Evolutionary conservation across 2,329 filamentous ascomycete genomes (phyloP).

Genomic region (Botrytis deweyae): DNA sequence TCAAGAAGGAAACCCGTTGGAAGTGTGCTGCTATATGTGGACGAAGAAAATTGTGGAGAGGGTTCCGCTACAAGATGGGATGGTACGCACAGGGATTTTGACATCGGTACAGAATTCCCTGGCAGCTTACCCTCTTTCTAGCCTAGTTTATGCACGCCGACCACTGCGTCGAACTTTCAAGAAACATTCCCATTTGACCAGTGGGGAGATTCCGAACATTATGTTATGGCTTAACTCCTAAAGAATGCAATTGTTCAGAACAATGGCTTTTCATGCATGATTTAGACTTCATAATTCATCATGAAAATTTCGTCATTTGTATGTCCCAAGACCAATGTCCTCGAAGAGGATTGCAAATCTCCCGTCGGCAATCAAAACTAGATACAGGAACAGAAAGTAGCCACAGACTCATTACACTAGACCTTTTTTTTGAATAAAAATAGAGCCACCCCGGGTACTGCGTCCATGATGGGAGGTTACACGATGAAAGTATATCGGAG

Average conservation of each 20-base stretch:
- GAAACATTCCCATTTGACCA: not conserved
- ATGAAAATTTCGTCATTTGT: not conserved
- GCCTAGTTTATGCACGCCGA: not conserved
- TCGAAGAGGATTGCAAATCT: too few species aligned
- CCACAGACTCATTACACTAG: not conserved
- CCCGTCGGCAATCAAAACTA: not conserved
- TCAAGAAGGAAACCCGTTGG: not conserved
- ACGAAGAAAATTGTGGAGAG: not conserved
- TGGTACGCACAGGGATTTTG: not conserved
- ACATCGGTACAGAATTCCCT: not conserved
- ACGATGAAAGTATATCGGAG: not conserved
- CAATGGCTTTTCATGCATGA: not conserved
- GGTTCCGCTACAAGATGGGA: not conserved
- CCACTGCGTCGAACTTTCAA: not conserved
- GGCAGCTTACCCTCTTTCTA: not conserved
- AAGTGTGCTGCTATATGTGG: not conserved
- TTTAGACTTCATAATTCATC: not conserved
- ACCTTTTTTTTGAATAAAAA: not conserved
- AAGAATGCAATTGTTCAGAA: not conserved
- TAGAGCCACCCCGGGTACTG: not conserved
- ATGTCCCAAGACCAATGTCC: not conserved
- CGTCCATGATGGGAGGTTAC: not conserved
- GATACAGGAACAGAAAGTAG: not conserved
- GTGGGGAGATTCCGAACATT: not conserved
- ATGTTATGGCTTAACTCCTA: not conserved